Evolutionary conservation across 352 stramenopile genomes (phyloP).

Genomic region (Hyaloperonospora brassicae): DNA sequence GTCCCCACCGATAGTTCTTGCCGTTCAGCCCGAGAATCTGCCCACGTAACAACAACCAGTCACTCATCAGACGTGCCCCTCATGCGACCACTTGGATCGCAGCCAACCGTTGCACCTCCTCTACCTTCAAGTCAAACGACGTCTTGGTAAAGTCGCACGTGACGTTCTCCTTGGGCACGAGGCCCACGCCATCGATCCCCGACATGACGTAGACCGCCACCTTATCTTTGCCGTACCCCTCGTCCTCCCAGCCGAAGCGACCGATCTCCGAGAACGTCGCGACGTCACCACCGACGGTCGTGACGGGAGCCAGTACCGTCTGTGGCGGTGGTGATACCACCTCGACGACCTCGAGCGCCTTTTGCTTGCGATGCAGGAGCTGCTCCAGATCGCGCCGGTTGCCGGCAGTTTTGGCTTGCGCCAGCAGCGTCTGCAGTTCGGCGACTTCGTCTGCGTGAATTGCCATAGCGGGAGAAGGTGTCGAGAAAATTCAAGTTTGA

Average conservation of each 20-base stretch:
- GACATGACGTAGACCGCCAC: conserved; percentile 80
- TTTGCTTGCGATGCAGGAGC: conserved; percentile 55
- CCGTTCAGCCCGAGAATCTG: background rate
- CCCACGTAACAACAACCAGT: background rate
- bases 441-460: conserved; percentile 41
- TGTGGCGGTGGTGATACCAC: conserved; percentile 12
- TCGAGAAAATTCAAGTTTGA: too few relatives aligned
- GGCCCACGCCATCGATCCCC: conserved; percentile 67
- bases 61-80: background rate
- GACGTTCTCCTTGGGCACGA: conserved; percentile 62
- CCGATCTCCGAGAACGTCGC: conserved; percentile 75
- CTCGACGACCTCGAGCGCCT: conserved; percentile 25
- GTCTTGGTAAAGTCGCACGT: conserved; percentile 71
- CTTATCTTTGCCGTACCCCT: conserved; percentile 83
- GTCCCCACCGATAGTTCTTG: background rate
- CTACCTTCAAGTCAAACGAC: conserved; percentile 75
- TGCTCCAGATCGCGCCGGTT: conserved; percentile 58
- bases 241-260: conserved; percentile 82
- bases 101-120: background rate
- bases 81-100: background rate
- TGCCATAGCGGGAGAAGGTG: background rate
- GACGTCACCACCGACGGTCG: conserved; percentile 27
- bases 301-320: conserved; percentile 16
- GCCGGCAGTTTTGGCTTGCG: conserved; percentile 39
- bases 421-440: conserved; percentile 62